Evolutionary conservation across 73 alveolate species (phyloP).

Genomic region (Tetrahymena elliotti): DNA sequence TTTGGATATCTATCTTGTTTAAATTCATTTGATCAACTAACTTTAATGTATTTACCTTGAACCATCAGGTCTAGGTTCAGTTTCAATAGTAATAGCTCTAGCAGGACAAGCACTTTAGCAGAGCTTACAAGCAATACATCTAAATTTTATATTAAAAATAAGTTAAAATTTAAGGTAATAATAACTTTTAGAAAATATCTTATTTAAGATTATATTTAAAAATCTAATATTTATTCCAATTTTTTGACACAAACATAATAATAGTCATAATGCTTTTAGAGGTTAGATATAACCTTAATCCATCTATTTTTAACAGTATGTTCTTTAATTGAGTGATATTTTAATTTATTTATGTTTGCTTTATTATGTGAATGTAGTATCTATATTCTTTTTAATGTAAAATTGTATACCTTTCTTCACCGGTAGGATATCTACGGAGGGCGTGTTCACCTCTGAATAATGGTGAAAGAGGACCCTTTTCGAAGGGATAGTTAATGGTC

Average conservation of each 20-base stretch:
- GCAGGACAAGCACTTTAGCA: constrained; percentile 91
- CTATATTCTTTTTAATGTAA: not conserved
- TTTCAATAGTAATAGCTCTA: constrained; percentile 74
- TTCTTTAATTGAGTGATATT: too few relatives aligned
- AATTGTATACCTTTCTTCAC: constrained; percentile 67
- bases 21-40: not conserved
- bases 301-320: not conserved
- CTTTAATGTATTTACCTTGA: constrained; percentile 29
- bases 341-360: not conserved
- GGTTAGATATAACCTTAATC: not conserved
- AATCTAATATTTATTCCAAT: not conserved
- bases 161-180: not conserved
- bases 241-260: not conserved
- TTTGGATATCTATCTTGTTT: not conserved
- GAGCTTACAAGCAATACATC: constrained; percentile 89
- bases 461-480: constrained; percentile 82
- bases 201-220: not conserved
- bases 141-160: not conserved
- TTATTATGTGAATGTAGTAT: not conserved
- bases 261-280: not conserved
- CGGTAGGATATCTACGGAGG: constrained; percentile 85
- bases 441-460: constrained; percentile 92
- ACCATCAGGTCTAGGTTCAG: constrained; percentile 90
- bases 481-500: constrained; percentile 82
- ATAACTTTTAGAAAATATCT: not conserved